Evolutionary conservation across 2,329 filamentous ascomycete species (phyloP), one percentile per base, ranked within the genome.

Genomic region (Hymenoscyphus infarciens): DNA sequence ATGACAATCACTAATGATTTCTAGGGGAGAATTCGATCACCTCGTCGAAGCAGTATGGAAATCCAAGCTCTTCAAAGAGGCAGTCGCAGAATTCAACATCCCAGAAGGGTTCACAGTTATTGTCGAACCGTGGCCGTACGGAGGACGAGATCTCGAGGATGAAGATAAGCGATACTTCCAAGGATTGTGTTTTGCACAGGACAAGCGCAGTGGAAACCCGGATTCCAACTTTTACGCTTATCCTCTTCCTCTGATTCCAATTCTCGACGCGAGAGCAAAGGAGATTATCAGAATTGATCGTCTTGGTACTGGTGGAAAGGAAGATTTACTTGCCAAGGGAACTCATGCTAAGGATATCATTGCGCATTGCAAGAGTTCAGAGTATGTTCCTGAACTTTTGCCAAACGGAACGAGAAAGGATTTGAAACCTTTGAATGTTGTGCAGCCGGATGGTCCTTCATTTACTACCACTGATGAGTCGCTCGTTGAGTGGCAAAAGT

Each of bases 401-500:
- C 65, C 71, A 13, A 69, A 74, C 19, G 73, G 75, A 5, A 66
- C 74, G 13, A 69, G 80, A 15, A 78, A 77, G 66, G 80, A 82
- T 64, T 68, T 83, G 38, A 88, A 87, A 74, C 83, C 83, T 1
- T 77, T 87, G 63, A 83, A 87, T 66, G 83, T 88, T 15, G 74
- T 82, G 6, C 86, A 88, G 66, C 85, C 85, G 0, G 83, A 87
- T 45, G 85, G 86, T 0, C 81, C 85, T 0, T 85, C 82, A 1
- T 88, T 88, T 74, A 79, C 74, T 3, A 78, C 87, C 27, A 77
- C 73, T 64, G 70, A 78, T 71, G 68, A 79, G 71, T 75, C 70
- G 61, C 68, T 77, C 42, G 70, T 80, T 15, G 73, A 78, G 68
- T 83, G 81, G 81, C 80, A 83, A 70, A 82, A 85, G 67, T 87